Conservation (phyloP, 2,329 filamentous ascomycete species). For the Fusarium liriodendri region DNA sequence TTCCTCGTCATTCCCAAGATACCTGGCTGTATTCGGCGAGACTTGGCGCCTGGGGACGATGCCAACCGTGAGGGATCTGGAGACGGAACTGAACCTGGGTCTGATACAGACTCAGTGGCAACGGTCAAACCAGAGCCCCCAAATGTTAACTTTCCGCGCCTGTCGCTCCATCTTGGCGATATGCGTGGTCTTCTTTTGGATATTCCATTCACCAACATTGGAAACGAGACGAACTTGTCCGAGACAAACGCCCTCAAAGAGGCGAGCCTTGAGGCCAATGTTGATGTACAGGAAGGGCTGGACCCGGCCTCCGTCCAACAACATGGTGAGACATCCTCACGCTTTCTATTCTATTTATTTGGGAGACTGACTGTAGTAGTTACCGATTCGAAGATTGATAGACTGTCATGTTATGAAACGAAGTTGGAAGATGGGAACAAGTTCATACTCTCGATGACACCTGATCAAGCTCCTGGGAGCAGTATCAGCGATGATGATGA, state of each 20-base stretch:
- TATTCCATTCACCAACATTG: conserved; percentile 13
- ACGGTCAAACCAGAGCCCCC: conserved; percentile 20
- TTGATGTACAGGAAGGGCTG: neutral
- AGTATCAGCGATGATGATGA: neutral
- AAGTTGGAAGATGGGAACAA: neutral
- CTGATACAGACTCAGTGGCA: conserved; percentile 37
- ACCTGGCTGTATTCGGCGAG: conserved; percentile 43
- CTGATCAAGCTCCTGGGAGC: neutral
- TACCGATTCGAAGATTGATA: neutral
- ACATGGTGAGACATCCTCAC: neutral
- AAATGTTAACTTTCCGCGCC: conserved; percentile 39
- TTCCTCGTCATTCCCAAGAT: conserved; percentile 52
- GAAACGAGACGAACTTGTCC: neutral
- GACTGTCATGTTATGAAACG: neutral
- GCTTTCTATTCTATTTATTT: neutral
- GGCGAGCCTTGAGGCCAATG: neutral
- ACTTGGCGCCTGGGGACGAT: neutral
- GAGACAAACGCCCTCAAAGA: neutral
- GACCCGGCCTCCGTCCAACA: neutral
- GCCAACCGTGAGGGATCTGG: neutral
- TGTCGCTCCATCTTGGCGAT: conserved; percentile 48
- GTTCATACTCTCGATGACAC: neutral
- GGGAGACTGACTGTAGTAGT: neutral
- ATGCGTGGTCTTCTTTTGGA: conserved; percentile 42
- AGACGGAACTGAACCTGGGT: conserved; percentile 3